Evolutionary conservation across 2,329 filamentous ascomycete species (phyloP).

Genomic region (Beauveria varroae): DNA sequence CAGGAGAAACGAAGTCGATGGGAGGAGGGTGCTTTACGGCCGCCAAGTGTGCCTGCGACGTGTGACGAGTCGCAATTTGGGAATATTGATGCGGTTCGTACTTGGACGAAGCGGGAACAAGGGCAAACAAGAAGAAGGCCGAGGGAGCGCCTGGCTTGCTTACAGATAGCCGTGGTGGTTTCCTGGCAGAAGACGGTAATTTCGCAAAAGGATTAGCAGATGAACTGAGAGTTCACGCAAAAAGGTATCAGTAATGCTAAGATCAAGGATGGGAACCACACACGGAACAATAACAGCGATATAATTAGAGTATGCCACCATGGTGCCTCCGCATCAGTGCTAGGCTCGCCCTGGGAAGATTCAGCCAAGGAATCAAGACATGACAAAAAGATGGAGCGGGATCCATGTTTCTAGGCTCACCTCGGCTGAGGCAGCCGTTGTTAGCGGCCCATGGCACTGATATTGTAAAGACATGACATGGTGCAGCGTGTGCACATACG

Average conservation of each 20-base stretch:
- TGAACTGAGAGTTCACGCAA: constrained; percentile 8
- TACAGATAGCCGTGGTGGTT: not conserved
- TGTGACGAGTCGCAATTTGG: constrained; percentile 9
- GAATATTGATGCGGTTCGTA: not conserved
- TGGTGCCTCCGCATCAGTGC: constrained; percentile 10
- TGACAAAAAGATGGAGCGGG: constrained; percentile 7
- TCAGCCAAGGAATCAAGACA: constrained; percentile 8
- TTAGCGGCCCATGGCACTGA: constrained; percentile 6
- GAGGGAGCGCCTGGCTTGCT: not conserved
- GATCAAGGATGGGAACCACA: constrained; percentile 11
- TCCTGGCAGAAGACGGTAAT: not conserved
- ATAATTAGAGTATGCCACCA: constrained; percentile 11
- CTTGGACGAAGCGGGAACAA: not conserved
- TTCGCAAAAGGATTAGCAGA: not conserved
- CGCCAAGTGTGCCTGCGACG: not conserved
- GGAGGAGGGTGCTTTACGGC: not conserved
- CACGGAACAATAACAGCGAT: constrained; percentile 10
- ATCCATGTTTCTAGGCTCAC: constrained; percentile 9
- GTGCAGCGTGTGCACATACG: not conserved
- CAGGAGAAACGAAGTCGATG: not conserved
- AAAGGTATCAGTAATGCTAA: constrained; percentile 5
- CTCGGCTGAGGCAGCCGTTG: constrained; percentile 11
- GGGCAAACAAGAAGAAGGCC: not conserved
- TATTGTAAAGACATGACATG: no score
- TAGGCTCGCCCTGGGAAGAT: constrained; percentile 1